Evolutionary conservation across 305 asterid genomes (phyloP).

Genomic region (Fraxinus albicans): DNA sequence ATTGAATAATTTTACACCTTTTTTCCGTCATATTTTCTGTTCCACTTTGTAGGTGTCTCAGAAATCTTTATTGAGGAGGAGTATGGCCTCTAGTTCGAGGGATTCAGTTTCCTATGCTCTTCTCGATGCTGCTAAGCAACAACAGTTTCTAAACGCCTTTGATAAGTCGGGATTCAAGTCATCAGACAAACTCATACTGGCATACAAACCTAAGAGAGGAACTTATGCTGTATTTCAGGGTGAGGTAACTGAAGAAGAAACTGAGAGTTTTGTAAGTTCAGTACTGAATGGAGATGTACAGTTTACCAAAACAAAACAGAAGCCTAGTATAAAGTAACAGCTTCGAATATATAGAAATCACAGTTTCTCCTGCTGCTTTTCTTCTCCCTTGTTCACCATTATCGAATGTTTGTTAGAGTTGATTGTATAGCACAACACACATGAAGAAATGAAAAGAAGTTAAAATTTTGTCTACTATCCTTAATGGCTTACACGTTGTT

Average conservation of each 20-base stretch:
- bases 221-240: conserved; percentile 54
- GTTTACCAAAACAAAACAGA: conserved; percentile 61
- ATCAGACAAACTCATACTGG: conserved; percentile 57
- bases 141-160: conserved; percentile 57
- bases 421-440: not conserved
- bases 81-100: conserved; percentile 38
- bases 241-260: conserved; percentile 55
- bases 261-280: conserved; percentile 62
- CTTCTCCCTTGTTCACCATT: not conserved
- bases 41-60: conserved; percentile 60
- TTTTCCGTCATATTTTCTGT: not conserved
- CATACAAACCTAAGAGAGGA: conserved; percentile 80
- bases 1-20: not conserved
- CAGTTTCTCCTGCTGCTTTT: not conserved
- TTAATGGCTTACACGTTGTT: not conserved
- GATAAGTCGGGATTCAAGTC: conserved; percentile 67
- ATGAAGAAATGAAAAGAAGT: not conserved
- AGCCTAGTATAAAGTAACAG: conserved; percentile 42
- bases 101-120: conserved; percentile 69
- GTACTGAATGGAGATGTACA: conserved; percentile 78
- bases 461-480: not conserved
- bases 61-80: conserved; percentile 64
- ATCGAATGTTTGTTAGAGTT: not conserved
- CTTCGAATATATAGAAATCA: not conserved
- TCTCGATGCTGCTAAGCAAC: conserved; percentile 73